Evolutionary conservation across 495 filamentous ascomycete genomes (phyloP), one percentile per base, ranked within the genome.

Genomic region (Astrothelium macrocarpum): DNA sequence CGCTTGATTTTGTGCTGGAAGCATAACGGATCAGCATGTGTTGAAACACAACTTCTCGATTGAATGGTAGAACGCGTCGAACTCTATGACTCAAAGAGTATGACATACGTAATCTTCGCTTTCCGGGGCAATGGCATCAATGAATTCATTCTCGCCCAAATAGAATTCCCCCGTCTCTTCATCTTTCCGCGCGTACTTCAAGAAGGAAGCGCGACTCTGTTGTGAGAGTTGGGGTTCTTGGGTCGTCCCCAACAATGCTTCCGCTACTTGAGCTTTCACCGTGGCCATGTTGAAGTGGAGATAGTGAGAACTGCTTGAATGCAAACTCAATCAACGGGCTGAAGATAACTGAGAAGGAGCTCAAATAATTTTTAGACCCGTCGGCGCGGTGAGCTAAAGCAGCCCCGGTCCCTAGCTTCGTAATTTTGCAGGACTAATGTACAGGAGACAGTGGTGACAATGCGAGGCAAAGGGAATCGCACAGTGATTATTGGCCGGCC

Each of bases 1-100:
- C 94, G 87, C 75, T 90, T 88, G 78, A 97, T 97, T 76, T 98
- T 98, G 79, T 97, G 93, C 91, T 97, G 45, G 61, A 64, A 49
- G 46, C 4, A 7, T 43, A 34, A 26, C 23, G 32, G 12, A 31
- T 60, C 29, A 61, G 59, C 39, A 59, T 46, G 43, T 62, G 63
- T 60, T 16, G 63, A 39, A 20, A 42, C 3, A 59, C 10, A n/a
- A 60, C 31, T 20, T n/a, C 59, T 3, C 23, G 31, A 34, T 14
- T 32, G 16, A 20, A 7, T 26, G 42, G 0, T 34, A 14, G 18
- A 36, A 34, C 25, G 59, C 25, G 25, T 62, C 7, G 39, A 12
- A 73, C 69, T 61, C 28, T 53, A 11, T 56, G 61, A 59, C 60
- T 53, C 60, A 68, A 69, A 58, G 68, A 66, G 65, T 5, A 46